phyloP scores from a whole-genome alignment of 345 rosid genomes.

The Syzygium aqueum region DNA sequence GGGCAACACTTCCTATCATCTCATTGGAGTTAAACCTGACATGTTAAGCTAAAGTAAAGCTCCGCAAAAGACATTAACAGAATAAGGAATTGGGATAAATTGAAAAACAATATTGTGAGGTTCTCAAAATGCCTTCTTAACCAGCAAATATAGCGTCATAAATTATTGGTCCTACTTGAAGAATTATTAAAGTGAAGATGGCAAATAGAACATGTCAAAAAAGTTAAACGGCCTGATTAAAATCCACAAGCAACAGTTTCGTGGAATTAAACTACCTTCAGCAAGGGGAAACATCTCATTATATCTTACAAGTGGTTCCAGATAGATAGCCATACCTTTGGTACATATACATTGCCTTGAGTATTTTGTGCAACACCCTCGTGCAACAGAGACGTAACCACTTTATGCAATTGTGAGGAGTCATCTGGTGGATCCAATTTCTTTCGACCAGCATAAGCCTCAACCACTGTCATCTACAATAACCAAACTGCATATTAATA shows the following conservation, averaged over 20 bases:
- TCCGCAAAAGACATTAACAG: neutral
- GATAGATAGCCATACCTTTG: constrained; percentile 40
- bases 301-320: neutral
- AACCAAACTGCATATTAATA: neutral
- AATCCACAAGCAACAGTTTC: neutral
- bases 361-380: constrained; percentile 83
- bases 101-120: neutral
- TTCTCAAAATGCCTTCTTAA: neutral
- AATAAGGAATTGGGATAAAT: neutral
- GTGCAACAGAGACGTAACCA: constrained; percentile 39
- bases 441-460: constrained; percentile 68
- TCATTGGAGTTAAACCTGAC: neutral
- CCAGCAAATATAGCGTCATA: neutral
- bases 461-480: constrained; percentile 44
- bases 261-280: neutral
- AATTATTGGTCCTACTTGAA: neutral
- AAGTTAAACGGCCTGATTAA: neutral
- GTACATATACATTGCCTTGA: constrained; percentile 68
- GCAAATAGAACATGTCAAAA: neutral
- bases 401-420: constrained; percentile 40
- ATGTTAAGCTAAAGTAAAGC: neutral
- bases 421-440: constrained; percentile 52
- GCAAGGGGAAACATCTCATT: neutral
- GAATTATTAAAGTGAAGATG: neutral
- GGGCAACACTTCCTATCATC: neutral